Evolutionary conservation across 2,329 filamentous ascomycete species (phyloP).

Genomic region (Penicillium sp.): DNA sequence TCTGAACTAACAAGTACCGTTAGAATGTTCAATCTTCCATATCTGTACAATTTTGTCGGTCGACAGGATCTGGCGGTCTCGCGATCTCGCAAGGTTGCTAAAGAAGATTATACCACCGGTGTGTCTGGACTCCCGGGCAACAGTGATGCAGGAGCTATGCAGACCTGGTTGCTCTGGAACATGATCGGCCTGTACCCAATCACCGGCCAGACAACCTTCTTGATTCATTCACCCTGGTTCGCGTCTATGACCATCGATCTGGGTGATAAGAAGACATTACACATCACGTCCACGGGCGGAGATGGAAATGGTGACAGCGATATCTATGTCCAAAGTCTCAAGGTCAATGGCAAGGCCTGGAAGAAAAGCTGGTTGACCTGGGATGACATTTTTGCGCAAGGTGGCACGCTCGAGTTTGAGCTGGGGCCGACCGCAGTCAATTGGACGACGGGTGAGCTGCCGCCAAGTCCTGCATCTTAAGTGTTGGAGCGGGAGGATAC

Average conservation of each 20-base stretch:
- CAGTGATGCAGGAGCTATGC: conserved; percentile 71
- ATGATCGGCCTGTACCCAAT: conserved; percentile 69
- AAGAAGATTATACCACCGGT: conserved; percentile 58
- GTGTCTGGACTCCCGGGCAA: conserved; percentile 65
- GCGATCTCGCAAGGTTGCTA: conserved; percentile 59
- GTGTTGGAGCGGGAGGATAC: not conserved
- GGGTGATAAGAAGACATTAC: conserved; percentile 54
- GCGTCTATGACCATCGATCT: conserved; percentile 60
- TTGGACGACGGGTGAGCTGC: conserved; percentile 62
- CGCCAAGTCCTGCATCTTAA: conserved; percentile 58
- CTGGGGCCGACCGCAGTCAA: conserved; percentile 54
- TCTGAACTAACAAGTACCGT: not conserved
- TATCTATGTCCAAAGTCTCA: conserved; percentile 65
- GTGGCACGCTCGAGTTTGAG: conserved; percentile 64
- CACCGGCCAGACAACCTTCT: conserved; percentile 67
- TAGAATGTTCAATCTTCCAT: conserved; percentile 63
- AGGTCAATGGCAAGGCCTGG: conserved; percentile 65
- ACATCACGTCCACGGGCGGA: conserved; percentile 56
- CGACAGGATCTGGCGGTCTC: conserved; percentile 63
- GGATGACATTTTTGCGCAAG: conserved; percentile 64
- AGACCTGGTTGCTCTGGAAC: conserved; percentile 68
- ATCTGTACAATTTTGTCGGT: conserved; percentile 67
- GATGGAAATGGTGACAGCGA: conserved; percentile 44
- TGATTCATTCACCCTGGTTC: conserved; percentile 66
- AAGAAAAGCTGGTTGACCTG: conserved; percentile 65